Percentiles rank a stretch among this genome's conserved stretches.
phyloP scores from a whole-genome alignment of 768 basidiomycete species.

The Nevesoporus exiguus region DNA sequence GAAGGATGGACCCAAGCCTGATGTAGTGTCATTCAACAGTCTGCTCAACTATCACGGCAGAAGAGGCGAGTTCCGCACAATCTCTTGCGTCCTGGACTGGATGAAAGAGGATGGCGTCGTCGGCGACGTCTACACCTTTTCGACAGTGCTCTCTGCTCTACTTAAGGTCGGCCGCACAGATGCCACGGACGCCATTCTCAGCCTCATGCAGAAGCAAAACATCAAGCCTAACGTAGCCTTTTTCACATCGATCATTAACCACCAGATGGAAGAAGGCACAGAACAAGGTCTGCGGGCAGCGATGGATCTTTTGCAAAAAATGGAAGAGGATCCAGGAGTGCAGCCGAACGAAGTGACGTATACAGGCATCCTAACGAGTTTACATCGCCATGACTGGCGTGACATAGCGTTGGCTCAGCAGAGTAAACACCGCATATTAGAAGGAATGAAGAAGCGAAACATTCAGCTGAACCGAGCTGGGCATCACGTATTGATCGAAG shows the following conservation, averaged over 20 bases:
- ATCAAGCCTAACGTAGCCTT: conserved; percentile 72
- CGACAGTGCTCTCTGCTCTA: conserved; percentile 77
- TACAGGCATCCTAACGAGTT: conserved; percentile 70
- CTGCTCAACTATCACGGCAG: conserved; percentile 67
- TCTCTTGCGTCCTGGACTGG: conserved; percentile 54
- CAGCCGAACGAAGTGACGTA: conserved; percentile 80
- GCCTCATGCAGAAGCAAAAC: conserved; percentile 73
- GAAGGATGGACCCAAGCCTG: conserved; percentile 54
- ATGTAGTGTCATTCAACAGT: conserved; percentile 78
- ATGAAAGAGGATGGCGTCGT: conserved; percentile 52
- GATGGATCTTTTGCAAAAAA: conserved; percentile 64
- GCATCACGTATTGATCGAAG: conserved; percentile 76
- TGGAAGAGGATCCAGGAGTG: conserved; percentile 58
- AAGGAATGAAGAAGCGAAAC: conserved; percentile 54
- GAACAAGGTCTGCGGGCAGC: conserved; percentile 56
- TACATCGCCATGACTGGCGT: conserved; percentile 59
- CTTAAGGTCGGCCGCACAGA: conserved; percentile 65
- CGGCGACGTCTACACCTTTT: conserved; percentile 85
- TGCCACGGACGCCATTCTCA: conserved; percentile 59
- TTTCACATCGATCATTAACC: conserved; percentile 76
- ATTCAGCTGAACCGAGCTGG: conserved; percentile 58
- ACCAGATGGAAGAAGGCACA: conserved; percentile 58
- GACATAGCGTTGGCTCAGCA: conserved; percentile 42
- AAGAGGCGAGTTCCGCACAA: conserved; percentile 56
- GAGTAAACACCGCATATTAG: conserved; percentile 48